Evolutionary conservation across 129 eudicot species (phyloP).

Genomic region (Daucus carota): DH1_v3.0 NC_030381.2:35454001-35454500

Average conservation of each 20-base stretch:
- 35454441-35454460: constrained; percentile 92
- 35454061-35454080: not conserved
- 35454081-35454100: not conserved
- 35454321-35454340: not conserved
- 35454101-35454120: not conserved
- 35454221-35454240: not conserved
- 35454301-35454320: not conserved
- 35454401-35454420: constrained; percentile 87
- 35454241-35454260: not conserved
- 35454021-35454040: not conserved
- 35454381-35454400: constrained; percentile 97
- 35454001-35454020: not conserved
- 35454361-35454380: constrained; percentile 90
- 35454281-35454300: too few relatives aligned
- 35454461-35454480: constrained; percentile 73
- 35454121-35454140: not conserved
- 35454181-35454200: not conserved
- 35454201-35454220: not conserved
- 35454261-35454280: not conserved
- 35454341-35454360: not conserved
- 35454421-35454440: constrained; percentile 71
- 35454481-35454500: constrained; percentile 65
- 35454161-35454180: not conserved
- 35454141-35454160: not conserved
- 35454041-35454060: not conserved